These are phyloP conservation scores for Sugiyamaella castrensis DNA, from an alignment of 1,139 yeast genomes.

Conservation along the genomic window DNA sequence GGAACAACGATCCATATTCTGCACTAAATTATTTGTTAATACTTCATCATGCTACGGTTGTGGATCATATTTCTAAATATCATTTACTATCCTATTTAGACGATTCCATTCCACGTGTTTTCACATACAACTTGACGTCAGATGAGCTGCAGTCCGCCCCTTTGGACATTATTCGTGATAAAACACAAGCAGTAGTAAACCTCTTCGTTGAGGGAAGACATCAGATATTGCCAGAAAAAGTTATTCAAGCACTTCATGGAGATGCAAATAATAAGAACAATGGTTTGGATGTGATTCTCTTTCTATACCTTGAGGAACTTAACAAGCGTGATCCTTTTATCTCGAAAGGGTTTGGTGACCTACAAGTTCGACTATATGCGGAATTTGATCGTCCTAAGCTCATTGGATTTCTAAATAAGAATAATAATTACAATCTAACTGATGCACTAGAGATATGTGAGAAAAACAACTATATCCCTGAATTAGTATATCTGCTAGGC, in stretches of 20 bases:
- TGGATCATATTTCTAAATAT: conserved; percentile 56
- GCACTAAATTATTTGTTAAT: conserved; percentile 63
- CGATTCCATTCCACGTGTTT: conserved; percentile 49
- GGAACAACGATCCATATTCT: conserved; percentile 54
- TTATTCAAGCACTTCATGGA: conserved; percentile 46
- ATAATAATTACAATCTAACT: conserved; percentile 64
- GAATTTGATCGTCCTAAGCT: conserved; percentile 54
- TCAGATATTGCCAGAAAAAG: conserved; percentile 53
- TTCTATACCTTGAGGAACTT: conserved; percentile 60
- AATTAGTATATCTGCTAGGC: conserved; percentile 77
- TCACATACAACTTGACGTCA: conserved; percentile 45
- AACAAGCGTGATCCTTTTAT: conserved; percentile 53
- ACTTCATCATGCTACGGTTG: conserved; percentile 52
- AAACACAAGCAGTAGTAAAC: conserved; percentile 47
- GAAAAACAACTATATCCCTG: conserved; percentile 52
- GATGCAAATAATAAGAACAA: conserved; percentile 19
- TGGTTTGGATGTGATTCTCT: conserved; percentile 45
- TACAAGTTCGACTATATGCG: conserved; percentile 62
- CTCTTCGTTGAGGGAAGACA: conserved; percentile 64
- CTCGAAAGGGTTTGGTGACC: conserved; percentile 59
- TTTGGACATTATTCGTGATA: conserved; percentile 43
- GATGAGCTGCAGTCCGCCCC: conserved; percentile 44
- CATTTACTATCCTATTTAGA: conserved; percentile 58
- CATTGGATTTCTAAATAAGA: conserved; percentile 51
- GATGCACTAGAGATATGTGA: conserved; percentile 66